These are phyloP conservation scores for Alternaria panax DNA, from an alignment of 2,329 filamentous ascomycete species.

Conservation along the genomic window DNA sequence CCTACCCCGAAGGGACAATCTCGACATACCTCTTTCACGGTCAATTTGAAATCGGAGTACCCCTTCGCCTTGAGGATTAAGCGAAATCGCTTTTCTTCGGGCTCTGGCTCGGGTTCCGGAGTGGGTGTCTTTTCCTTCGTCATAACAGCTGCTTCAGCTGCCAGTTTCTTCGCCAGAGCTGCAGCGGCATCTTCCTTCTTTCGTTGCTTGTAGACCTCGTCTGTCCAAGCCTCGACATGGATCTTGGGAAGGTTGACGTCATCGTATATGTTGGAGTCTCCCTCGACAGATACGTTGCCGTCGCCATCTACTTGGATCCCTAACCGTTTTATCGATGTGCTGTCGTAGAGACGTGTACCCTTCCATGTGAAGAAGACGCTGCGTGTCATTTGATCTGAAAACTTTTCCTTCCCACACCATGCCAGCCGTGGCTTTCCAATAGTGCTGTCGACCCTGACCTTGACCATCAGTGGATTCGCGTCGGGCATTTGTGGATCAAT, in stretches of 20 bases:
- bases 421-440: slow-evolving; percentile 71
- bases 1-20: neutral
- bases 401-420: slow-evolving; percentile 72
- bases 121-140: slow-evolving; percentile 26
- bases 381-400: slow-evolving; percentile 58
- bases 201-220: slow-evolving; percentile 64
- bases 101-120: slow-evolving; percentile 22
- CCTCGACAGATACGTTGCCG: slow-evolving; percentile 49
- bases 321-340: slow-evolving; percentile 64
- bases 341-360: slow-evolving; percentile 73
- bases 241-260: slow-evolving; percentile 62
- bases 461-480: slow-evolving; percentile 68
- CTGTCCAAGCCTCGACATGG: slow-evolving; percentile 80
- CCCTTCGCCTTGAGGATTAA: slow-evolving; percentile 62
- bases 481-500: slow-evolving; percentile 71
- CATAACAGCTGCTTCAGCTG: slow-evolving; percentile 42
- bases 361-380: slow-evolving; percentile 82
- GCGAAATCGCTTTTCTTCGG: slow-evolving; percentile 47
- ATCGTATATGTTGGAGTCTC: slow-evolving; percentile 60
- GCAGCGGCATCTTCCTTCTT: slow-evolving; percentile 50
- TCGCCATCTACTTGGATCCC: slow-evolving; percentile 59
- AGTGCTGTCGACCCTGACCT: slow-evolving; percentile 70
- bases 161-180: slow-evolving; percentile 44
- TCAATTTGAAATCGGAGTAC: slow-evolving; percentile 60
- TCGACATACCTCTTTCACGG: slow-evolving; percentile 55